A percentile compares a stretch with the other conserved stretches of the same genome.
These are phyloP conservation scores for Penicillium sp. DNA, from an alignment of 2,329 filamentous ascomycete species.

Conservation along the genomic window DNA sequence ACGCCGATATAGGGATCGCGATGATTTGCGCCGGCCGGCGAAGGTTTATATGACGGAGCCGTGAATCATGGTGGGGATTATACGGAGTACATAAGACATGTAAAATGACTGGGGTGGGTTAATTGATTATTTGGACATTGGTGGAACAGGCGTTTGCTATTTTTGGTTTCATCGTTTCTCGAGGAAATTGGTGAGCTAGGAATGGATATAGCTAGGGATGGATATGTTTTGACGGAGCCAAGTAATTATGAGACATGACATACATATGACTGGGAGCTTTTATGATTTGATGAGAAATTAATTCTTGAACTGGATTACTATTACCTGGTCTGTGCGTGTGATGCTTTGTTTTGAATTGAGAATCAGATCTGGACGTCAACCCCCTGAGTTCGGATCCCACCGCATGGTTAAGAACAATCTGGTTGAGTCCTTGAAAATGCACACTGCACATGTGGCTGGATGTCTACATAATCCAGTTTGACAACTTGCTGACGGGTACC, in stretches of 20 bases:
- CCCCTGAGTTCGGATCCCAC: background rate
- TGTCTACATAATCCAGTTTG: background rate
- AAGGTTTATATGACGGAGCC: conserved; percentile 48
- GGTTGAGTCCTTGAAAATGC: background rate
- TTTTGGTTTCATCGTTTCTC: background rate
- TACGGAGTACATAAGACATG: background rate
- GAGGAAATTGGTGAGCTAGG: background rate
- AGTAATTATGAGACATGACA: conserved; percentile 6
- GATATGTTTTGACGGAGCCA: background rate
- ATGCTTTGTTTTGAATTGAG: background rate
- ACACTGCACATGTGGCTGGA: background rate
- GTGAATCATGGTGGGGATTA: conserved; percentile 47
- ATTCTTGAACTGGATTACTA: background rate
- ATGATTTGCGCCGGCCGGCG: conserved; percentile 34
- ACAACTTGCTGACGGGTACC: background rate
- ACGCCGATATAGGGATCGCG: conserved; percentile 22
- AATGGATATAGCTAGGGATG: background rate
- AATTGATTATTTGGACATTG: background rate
- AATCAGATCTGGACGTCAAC: background rate
- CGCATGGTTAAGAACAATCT: background rate
- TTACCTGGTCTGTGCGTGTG: background rate
- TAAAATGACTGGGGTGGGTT: background rate
- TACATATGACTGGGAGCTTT: background rate
- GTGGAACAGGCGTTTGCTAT: conserved; percentile 3
- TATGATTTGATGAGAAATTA: conserved; percentile 1